phyloP scores from a whole-genome alignment of 1,139 yeast genomes.

The Scheffersomyces lignicola region DNA sequence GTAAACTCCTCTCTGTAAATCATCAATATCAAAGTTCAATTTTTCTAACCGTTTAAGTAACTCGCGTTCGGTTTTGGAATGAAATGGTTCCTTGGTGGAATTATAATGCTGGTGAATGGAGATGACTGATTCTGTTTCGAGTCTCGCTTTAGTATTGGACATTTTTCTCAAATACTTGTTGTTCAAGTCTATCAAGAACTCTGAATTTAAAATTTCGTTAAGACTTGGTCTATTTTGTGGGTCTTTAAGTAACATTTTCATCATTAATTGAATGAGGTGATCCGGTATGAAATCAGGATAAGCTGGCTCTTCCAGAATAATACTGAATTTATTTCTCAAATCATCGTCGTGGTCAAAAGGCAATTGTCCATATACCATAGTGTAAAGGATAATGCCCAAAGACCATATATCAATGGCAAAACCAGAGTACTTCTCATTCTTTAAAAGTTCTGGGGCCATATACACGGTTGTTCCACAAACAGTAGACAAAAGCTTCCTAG shows the following conservation, averaged over 20 bases:
- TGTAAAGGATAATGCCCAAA: slow-evolving; percentile 87
- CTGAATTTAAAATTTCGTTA: slow-evolving; percentile 59
- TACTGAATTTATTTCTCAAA: slow-evolving; percentile 55
- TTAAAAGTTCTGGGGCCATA: slow-evolving; percentile 92
- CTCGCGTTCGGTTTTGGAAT: slow-evolving; percentile 61
- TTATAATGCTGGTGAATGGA: slow-evolving; percentile 44
- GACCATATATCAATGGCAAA: slow-evolving; percentile 90
- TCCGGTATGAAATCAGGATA: slow-evolving; percentile 46
- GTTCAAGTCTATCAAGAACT: slow-evolving; percentile 52
- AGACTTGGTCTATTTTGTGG: slow-evolving; percentile 63
- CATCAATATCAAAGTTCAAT: slow-evolving; percentile 66
- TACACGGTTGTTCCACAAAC: slow-evolving; percentile 94
- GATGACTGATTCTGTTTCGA: slow-evolving; percentile 38
- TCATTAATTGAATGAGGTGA: slow-evolving; percentile 52
- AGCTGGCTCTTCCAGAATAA: slow-evolving; percentile 65
- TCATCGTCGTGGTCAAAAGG: slow-evolving; percentile 91
- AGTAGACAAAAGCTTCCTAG: slow-evolving; percentile 65
- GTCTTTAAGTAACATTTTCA: slow-evolving; percentile 60
- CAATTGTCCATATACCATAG: slow-evolving; percentile 82
- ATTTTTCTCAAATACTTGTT: slow-evolving; percentile 24
- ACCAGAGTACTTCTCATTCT: slow-evolving; percentile 73
- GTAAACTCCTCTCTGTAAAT: slow-evolving; percentile 59
- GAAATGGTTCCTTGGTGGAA: slow-evolving; percentile 47
- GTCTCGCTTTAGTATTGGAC: slow-evolving; percentile 11
- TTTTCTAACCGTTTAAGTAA: slow-evolving; percentile 64